Evolutionary conservation across 202 grass and related monocot species (phyloP), one percentile per base, ranked within the genome.

Genomic region (Eragrostis tef): DNA sequence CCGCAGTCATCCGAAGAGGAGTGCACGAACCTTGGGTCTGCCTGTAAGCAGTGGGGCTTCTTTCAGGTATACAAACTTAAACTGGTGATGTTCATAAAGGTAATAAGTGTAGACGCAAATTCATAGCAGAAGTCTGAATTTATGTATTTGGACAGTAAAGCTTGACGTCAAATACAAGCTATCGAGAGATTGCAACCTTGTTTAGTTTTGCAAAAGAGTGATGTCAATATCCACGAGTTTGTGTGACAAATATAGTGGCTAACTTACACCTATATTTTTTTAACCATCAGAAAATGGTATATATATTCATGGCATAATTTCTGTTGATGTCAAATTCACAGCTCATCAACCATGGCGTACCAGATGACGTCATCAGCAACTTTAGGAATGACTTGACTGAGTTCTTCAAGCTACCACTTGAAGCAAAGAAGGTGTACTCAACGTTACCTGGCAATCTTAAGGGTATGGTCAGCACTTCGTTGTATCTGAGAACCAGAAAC

Each of bases 391-490:
- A 89, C 79, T 41, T 82, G 17, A 1, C 16, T 31, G 88, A 80
- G 29, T 96, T 93, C 81, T 93, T 89, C 85, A 70, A 66, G 21
- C 82, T 74, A 42, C 84, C 93, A 13, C 59, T 88, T 7, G 88
- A 97, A 62, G 83, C 71, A 36, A 94, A 94, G 72, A 94, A 73
- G 58, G 46, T 7, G 3, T 94, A 70, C 26, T 82, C 84, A 0
- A 81, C 82, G 81, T 39, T 60, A 13, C 68, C 84, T 1, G 52
- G 64, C 25, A 74, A 7, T 48, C 48, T 97, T 9, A 97, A 73
- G 94, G 91, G n/a, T 97, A 89, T 78, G 93, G 93, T 61, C 93
- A 96, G 44, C 43, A 48, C 25, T 96, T 93, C 9, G 60, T 96
- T 6, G 10, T 85, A 2, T 93, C 93, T 0, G 54, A 94, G 13